Conservation (phyloP, 106 monocot genomes). For the Xerophyta viscosa region DNA sequence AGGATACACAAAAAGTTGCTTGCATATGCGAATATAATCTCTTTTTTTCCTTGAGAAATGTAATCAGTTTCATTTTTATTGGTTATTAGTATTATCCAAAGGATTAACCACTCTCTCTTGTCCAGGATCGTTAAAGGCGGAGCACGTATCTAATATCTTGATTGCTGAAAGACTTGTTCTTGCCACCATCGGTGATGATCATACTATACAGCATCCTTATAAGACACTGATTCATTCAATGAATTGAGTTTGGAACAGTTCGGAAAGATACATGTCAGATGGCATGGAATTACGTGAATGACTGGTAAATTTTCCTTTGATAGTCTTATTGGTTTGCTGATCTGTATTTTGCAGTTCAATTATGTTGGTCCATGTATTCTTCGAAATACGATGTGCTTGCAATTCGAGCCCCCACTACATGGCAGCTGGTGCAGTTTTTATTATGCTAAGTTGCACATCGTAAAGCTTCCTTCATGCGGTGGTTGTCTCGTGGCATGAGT, state of each 20-base stretch:
- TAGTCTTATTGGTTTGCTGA: no score
- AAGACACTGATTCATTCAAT: slow-evolving; percentile 59
- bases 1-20: slow-evolving; percentile 43
- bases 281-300: slow-evolving; percentile 79
- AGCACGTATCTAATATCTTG: slow-evolving; percentile 41
- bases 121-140: slow-evolving; percentile 23
- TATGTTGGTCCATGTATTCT: slow-evolving; percentile 30
- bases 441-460: slow-evolving; percentile 46
- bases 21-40: background rate
- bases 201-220: slow-evolving; percentile 61
- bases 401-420: slow-evolving; percentile 72
- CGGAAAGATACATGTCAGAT: slow-evolving; percentile 31
- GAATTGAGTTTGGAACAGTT: slow-evolving; percentile 34
- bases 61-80: background rate
- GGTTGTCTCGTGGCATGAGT: slow-evolving; percentile 69
- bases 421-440: slow-evolving; percentile 65
- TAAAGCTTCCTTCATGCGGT: slow-evolving; percentile 39
- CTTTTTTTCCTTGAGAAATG: background rate
- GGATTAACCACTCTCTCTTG: no score
- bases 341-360: no score
- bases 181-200: slow-evolving; percentile 51
- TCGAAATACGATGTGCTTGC: slow-evolving; percentile 54
- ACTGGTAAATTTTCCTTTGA: slow-evolving; percentile 53
- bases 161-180: slow-evolving; percentile 58
- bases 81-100: no score